A percentile compares a stretch with the other conserved stretches of the same genome.
These are phyloP conservation scores for Suillus americanus DNA, from an alignment of 768 basidiomycete genomes.

Conservation along the genomic window DNA sequence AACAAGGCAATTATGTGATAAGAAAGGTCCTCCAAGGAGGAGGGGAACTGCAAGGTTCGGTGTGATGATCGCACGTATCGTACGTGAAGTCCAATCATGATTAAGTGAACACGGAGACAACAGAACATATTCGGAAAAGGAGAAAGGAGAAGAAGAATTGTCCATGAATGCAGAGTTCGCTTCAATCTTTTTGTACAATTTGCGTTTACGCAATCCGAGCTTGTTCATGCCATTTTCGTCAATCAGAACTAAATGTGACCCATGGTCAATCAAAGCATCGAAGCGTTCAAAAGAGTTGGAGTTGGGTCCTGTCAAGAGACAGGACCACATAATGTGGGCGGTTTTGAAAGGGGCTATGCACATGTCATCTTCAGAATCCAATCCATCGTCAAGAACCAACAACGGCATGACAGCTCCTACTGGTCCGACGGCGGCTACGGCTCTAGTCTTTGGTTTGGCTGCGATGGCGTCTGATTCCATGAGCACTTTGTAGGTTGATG, in stretches of 20 bases:
- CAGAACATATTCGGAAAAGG: neutral
- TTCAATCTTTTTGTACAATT: neutral
- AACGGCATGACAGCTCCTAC: too few relatives aligned
- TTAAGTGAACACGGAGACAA: neutral
- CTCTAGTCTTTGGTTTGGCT: too few relatives aligned
- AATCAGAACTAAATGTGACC: neutral
- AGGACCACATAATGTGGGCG: neutral
- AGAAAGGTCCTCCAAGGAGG: neutral
- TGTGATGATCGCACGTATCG: neutral
- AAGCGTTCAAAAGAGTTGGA: neutral
- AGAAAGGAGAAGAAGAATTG: neutral
- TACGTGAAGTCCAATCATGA: neutral
- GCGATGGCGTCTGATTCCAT: too few relatives aligned
- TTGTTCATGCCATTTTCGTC: neutral
- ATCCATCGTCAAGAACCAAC: neutral
- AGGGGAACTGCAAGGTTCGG: neutral
- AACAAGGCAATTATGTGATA: conserved; percentile 9
- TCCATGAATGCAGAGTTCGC: neutral
- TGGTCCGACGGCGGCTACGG: too few relatives aligned
- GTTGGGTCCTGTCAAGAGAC: neutral
- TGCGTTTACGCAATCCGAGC: neutral
- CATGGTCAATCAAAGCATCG: neutral
- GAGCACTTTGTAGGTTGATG: too few relatives aligned
- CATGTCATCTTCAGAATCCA: neutral
- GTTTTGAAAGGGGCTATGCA: neutral